Conservation (phyloP, 148 eudicot genomes). For the Heliosperma pusillum region DNA sequence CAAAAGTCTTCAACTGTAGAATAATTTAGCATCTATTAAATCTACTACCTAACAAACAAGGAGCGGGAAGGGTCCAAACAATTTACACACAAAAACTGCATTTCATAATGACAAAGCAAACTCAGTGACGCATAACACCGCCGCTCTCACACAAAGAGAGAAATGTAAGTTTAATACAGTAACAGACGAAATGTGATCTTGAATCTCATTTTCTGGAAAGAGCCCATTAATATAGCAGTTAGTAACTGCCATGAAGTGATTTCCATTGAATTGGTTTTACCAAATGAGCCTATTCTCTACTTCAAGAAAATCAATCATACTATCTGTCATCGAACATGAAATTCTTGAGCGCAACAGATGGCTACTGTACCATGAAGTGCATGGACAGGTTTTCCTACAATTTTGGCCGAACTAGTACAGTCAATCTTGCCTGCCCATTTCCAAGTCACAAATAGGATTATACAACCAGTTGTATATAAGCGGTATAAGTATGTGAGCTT, state of each 20-base stretch:
- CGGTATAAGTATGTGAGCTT: too few species aligned
- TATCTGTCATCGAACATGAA: not conserved
- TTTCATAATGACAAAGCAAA: not conserved
- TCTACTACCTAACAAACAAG: not conserved
- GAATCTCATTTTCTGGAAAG: not conserved
- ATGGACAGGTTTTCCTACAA: not conserved
- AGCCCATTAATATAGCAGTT: too few species aligned
- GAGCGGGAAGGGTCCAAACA: not conserved
- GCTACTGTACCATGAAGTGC: not conserved
- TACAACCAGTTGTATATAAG: too few species aligned
- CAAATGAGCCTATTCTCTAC: not conserved
- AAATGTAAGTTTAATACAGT: too few species aligned
- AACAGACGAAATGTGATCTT: not conserved
- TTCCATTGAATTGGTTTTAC: not conserved
- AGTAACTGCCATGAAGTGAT: not conserved
- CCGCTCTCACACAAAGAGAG: too few species aligned
- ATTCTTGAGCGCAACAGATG: not conserved
- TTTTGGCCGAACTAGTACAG: not conserved
- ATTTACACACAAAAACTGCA: not conserved
- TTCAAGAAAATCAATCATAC: not conserved
- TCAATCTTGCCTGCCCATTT: not conserved
- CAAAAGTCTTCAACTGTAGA: not conserved
- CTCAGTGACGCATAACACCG: not conserved
- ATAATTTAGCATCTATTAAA: conserved; percentile 4
- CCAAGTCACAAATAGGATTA: not conserved